phyloP scores from a whole-genome alignment of 805 yeast genomes.

The Jamesozyma jinghongensis region DNA sequence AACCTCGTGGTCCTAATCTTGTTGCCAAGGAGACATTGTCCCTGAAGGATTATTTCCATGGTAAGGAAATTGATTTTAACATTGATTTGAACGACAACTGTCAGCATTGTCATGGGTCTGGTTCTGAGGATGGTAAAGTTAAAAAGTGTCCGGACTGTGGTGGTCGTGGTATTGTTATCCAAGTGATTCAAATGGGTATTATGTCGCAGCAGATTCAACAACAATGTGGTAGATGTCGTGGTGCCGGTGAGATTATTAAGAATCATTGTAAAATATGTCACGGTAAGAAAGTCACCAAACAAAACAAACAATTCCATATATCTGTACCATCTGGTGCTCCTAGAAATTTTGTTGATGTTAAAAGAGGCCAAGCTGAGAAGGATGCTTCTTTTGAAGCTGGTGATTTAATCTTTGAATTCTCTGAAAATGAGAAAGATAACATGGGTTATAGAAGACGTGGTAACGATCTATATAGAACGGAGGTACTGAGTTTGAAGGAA shows the following conservation, averaged over 20 bases:
- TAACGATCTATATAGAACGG: slow-evolving; percentile 67
- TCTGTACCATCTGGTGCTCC: slow-evolving; percentile 64
- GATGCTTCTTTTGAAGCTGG: slow-evolving; percentile 80
- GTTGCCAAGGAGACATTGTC: slow-evolving; percentile 47
- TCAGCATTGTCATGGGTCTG: slow-evolving; percentile 71
- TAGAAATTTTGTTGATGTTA: slow-evolving; percentile 46
- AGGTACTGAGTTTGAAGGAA: slow-evolving; percentile 62
- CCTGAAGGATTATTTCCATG: slow-evolving; percentile 60
- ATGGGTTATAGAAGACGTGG: slow-evolving; percentile 84
- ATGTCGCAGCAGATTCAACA: slow-evolving; percentile 81
- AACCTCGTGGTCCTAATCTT: slow-evolving; percentile 54
- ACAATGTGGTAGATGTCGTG: slow-evolving; percentile 71
- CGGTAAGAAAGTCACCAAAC: slow-evolving; percentile 58
- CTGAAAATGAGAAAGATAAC: slow-evolving; percentile 44
- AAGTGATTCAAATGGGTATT: slow-evolving; percentile 72
- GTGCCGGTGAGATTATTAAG: slow-evolving; percentile 60
- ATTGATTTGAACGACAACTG: slow-evolving; percentile 70
- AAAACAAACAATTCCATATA: slow-evolving; percentile 47
- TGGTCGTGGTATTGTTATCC: slow-evolving; percentile 63
- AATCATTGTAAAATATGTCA: slow-evolving; percentile 60
- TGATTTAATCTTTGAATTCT: slow-evolving; percentile 53
- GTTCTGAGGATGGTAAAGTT: slow-evolving; percentile 68
- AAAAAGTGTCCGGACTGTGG: slow-evolving; percentile 59
- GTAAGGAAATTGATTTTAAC: slow-evolving; percentile 51
- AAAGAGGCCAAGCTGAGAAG: slow-evolving; percentile 74